Evolutionary conservation across 305 asterid species (phyloP), one percentile per base, ranked within the genome.

Genomic region (Fraxinus platypoda): DNA sequence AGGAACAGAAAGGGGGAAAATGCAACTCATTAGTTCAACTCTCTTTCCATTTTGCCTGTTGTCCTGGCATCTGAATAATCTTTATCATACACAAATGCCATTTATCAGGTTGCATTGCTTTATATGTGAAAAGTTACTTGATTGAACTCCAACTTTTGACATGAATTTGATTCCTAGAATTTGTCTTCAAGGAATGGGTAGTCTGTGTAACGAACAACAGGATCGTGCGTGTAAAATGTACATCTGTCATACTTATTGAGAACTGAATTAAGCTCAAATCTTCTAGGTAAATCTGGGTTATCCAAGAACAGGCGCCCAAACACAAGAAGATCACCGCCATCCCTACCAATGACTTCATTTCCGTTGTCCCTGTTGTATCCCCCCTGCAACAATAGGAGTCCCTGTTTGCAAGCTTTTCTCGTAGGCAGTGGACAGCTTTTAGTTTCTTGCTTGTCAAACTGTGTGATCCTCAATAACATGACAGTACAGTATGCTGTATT

Each of bases 171-270:
- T 28, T 11, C 76, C 41, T 66, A 38, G 3, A 41, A 79, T 6
- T 68, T 21, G 31, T 33, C 80, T 15, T 87, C 88, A 49, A 85
- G 87, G 34, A 80, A 87, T 13, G 90, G 86, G 26, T 87, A 88
- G 34, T 90, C 93, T 0, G 82, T 90, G 49, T 89, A 86, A 3
- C 91, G 88, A 12, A 86, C 71, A 3, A 85, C 88, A 13, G 88
- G 87, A 84, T 86, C 85, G 0, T 73, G 78, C 5, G 73, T 52
- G 9, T 85, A 86, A 49, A 88, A 88, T 2, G 90, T 86, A 8
- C 75, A 82, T 46, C 86, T 81, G 54, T 86, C 81, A 23, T 86
- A 86, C 59, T 86, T 62, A 35, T 84, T 88, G 15, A 83, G 72
- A 4, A n/a, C 62, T 0, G 86, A 52, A 34, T 74, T 26, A 5